phyloP scores from a whole-genome alignment of 2,329 filamentous ascomycete genomes.

The Paracorniculantispora psalliotae region DNA sequence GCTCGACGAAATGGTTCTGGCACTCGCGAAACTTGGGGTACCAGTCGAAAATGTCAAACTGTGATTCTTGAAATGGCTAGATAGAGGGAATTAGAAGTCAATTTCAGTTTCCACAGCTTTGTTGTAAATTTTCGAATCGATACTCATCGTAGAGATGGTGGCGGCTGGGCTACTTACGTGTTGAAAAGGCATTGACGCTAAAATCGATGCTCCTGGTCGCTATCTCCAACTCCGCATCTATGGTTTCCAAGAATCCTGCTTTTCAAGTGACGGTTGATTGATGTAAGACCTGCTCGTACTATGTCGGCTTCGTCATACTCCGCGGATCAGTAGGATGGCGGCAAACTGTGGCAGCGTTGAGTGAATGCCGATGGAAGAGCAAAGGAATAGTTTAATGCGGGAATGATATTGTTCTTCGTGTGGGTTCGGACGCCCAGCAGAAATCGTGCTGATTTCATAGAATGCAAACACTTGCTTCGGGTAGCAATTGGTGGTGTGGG shows the following conservation, averaged over 20 bases:
- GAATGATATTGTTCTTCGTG: not conserved
- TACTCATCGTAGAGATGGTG: too few species aligned
- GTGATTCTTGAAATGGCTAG: slow-evolving; percentile 42
- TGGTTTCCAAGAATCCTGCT: not conserved
- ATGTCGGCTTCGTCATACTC: not conserved
- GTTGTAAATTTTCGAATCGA: not conserved
- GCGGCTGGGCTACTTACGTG: slow-evolving; percentile 17
- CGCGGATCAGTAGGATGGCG: not conserved
- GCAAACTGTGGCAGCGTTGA: not conserved
- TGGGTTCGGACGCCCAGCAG: not conserved
- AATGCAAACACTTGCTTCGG: not conserved
- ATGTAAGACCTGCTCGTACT: not conserved
- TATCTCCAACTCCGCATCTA: not conserved
- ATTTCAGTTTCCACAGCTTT: too few species aligned
- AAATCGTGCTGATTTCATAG: not conserved
- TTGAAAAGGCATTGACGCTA: slow-evolving; percentile 15
- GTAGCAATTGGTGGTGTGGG: too few species aligned
- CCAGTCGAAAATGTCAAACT: slow-evolving; percentile 86
- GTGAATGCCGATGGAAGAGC: not conserved
- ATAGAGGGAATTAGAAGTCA: not conserved
- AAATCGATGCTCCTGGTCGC: not conserved
- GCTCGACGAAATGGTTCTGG: slow-evolving; percentile 84
- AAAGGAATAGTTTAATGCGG: not conserved
- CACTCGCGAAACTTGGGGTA: slow-evolving; percentile 87
- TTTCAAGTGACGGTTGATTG: not conserved